These are phyloP conservation scores for Cylindrotheca fusiformis DNA, from an alignment of 108 stramenopile species.

Conservation along the genomic window DNA sequence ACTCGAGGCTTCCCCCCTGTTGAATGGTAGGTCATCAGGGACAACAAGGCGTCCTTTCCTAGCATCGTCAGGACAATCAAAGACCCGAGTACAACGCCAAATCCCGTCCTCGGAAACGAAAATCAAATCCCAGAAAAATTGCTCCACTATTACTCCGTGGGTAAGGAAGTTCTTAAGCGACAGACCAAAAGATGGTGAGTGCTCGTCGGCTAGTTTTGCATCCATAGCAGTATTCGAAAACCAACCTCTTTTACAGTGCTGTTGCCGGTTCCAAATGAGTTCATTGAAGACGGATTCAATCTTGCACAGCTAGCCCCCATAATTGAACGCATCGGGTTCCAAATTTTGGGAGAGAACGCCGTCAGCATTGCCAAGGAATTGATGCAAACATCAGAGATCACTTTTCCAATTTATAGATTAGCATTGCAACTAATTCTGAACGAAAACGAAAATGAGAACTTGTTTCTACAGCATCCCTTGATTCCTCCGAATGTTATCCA, in stretches of 20 bases:
- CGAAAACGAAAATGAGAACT: conserved; percentile 21
- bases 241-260: conserved; percentile 9
- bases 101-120: no score
- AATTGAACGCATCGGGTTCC: conserved; percentile 44
- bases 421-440: conserved; percentile 41
- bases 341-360: conserved; percentile 24
- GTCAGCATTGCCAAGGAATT: conserved; percentile 21
- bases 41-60: no score
- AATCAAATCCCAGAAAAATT: neutral
- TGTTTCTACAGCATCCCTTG: conserved; percentile 8
- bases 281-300: conserved; percentile 53
- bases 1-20: no score
- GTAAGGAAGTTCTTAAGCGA: conserved; percentile 11
- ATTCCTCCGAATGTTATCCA: conserved; percentile 31
- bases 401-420: conserved; percentile 42
- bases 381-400: conserved; percentile 7
- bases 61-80: no score
- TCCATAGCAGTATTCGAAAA: neutral
- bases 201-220: neutral
- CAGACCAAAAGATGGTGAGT: conserved; percentile 21
- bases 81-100: no score
- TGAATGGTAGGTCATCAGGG: no score
- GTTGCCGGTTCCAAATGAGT: conserved; percentile 53
- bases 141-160: conserved; percentile 37
- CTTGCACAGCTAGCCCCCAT: conserved; percentile 50